Evolutionary conservation across 2,329 filamentous ascomycete species (phyloP), one percentile per base, ranked within the genome.

Genomic region (Pleoardoris graminearum): DNA sequence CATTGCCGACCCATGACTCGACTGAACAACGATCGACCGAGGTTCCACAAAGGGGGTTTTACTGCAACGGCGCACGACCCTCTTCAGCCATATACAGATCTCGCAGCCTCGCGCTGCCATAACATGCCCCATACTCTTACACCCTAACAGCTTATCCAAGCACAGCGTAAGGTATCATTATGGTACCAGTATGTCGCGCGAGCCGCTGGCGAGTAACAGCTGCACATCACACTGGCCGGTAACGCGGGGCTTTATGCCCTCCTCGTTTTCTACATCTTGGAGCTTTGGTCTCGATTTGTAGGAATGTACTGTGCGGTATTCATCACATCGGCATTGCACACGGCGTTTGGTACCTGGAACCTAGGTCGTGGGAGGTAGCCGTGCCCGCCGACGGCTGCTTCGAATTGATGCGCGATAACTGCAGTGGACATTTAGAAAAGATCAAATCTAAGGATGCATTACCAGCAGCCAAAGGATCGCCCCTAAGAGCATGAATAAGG

Each of bases 311-410:
- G 82, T 17, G 77, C 80, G 53, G 72, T 77, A 21, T 74, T 66
- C 57, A 73, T 74, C 14, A 77, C 69, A 39, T 80, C 77, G 50
- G 69, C 74, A 59, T 80, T 76, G 33, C 77, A 71, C 36, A 72
- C 68, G 2, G 80, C 79, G 49, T 79, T 80, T 12, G 80, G 79
- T 23, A 82, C n/a, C n/a, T n/a, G n/a, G 72, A 35, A 80, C 67
- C 79, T 79, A 82, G 42, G 73, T 70, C 57, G 80, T 65, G 59
- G 80, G 72, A 0, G 77, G 73, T 4, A 82, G 70, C 63, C 81
- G 82, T 53, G 68, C n/a, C n/a, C n/a, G n/a, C n/a, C n/a, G n/a
- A n/a, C 65, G 38, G 76, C 76, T 33, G 73, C 61, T 53, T 80
- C 78, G 58, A 81, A 80, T 57, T 80, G 78, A 23, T 75, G 70